Evolutionary conservation across 345 rosid species (phyloP).

Genomic region (Pistacia integerrima): DNA sequence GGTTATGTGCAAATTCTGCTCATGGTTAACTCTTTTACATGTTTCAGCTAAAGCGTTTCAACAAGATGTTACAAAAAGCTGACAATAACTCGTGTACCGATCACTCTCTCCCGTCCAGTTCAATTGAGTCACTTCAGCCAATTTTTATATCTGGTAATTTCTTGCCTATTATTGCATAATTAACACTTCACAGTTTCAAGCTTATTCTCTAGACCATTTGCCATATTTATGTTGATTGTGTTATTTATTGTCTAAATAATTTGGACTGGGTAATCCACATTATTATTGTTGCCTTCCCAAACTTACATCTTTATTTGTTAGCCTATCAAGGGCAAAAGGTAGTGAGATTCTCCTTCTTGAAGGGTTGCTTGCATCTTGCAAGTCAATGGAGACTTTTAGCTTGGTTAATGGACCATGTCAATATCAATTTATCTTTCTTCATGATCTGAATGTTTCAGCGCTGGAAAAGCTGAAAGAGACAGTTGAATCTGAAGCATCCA

Average conservation of each 20-base stretch:
- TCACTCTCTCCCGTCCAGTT: constrained; percentile 47
- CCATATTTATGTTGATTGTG: not conserved
- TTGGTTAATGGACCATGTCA: not conserved
- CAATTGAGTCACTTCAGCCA: constrained; percentile 50
- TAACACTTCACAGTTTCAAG: not conserved
- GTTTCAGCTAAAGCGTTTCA: constrained; percentile 77
- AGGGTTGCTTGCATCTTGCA: not conserved
- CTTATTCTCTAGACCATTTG: not conserved
- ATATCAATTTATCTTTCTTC: not conserved
- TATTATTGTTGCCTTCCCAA: not conserved
- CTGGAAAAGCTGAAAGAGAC: constrained; percentile 57
- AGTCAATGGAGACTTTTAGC: not conserved
- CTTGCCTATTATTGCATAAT: constrained; percentile 15
- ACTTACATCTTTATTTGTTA: not conserved
- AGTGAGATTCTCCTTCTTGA: not conserved
- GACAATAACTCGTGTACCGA: constrained; percentile 60
- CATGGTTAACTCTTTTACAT: constrained; percentile 15
- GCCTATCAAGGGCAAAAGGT: not conserved
- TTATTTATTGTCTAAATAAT: not conserved
- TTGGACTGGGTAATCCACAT: not conserved
- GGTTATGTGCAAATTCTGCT: not conserved
- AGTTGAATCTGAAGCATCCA: constrained; percentile 66
- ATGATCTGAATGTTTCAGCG: constrained; percentile 2
- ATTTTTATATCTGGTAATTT: constrained; percentile 66
- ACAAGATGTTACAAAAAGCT: constrained; percentile 71